phyloP scores from a whole-genome alignment of 768 basidiomycete species.

The Brasilioporus rufonigricans region DNA sequence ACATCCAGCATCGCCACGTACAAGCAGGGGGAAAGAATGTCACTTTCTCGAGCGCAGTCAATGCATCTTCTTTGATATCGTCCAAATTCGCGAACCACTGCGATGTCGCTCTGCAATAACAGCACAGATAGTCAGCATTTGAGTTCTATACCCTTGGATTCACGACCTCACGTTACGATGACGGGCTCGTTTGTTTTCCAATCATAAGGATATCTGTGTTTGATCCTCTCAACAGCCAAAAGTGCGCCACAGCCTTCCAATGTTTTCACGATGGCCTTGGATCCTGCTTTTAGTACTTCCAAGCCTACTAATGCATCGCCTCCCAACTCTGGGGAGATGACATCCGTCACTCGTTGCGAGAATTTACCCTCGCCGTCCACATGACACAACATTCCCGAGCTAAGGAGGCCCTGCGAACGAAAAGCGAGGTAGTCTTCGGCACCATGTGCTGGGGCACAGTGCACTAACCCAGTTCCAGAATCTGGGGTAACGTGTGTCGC shows the following conservation, averaged over 20 bases:
- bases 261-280: constrained; percentile 60
- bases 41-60: constrained; percentile 66
- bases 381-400: constrained; percentile 65
- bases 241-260: constrained; percentile 53
- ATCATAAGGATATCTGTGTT: constrained; percentile 93
- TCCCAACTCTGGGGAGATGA: constrained; percentile 35
- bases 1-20: constrained; percentile 36
- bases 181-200: constrained; percentile 95
- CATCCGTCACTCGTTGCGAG: constrained; percentile 51
- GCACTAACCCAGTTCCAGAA: constrained; percentile 95
- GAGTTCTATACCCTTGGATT: neutral
- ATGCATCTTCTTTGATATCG: constrained; percentile 72
- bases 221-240: constrained; percentile 65
- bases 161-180: constrained; percentile 72
- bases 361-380: constrained; percentile 79
- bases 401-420: constrained; percentile 52
- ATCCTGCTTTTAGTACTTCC: constrained; percentile 72
- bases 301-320: constrained; percentile 63
- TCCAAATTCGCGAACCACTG: constrained; percentile 98
- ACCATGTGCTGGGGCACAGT: constrained; percentile 94
- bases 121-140: neutral
- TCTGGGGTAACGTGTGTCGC: constrained; percentile 78
- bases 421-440: constrained; percentile 87
- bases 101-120: constrained; percentile 68
- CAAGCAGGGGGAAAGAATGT: constrained; percentile 74